Percentiles rank a stretch among this genome's conserved stretches.
phyloP scores from a whole-genome alignment of 139 green algal genomes.

The Coccomyxa sp. region DNA sequence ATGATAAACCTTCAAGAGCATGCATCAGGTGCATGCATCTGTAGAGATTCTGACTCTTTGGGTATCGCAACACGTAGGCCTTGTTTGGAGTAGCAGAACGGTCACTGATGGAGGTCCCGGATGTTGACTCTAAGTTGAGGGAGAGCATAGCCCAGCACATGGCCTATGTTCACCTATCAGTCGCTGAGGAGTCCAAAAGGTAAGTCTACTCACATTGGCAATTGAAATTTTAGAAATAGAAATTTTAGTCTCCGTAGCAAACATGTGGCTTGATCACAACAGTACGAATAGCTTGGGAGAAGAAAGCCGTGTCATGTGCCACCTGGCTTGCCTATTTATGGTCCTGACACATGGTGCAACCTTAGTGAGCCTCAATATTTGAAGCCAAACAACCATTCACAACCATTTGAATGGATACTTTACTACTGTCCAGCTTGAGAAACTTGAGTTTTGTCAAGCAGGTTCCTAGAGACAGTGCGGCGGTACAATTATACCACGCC shows the following conservation, averaged over 20 bases:
- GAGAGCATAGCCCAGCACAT: constrained; percentile 81
- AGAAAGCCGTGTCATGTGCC: no score
- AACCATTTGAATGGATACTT: no score
- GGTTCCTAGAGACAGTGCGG: constrained; percentile 52
- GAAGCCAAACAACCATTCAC: no score
- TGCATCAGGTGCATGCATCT: no score
- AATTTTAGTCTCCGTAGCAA: no score
- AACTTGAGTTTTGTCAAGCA: constrained; percentile 6
- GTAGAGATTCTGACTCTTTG: no score
- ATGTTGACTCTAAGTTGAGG: constrained; percentile 53
- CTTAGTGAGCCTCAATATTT: no score
- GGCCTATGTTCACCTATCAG: constrained; percentile 76
- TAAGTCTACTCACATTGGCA: background rate
- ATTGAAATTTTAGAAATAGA: background rate
- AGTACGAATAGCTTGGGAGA: no score
- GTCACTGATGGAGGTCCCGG: constrained; percentile 74
- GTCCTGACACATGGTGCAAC: background rate
- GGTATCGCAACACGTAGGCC: constrained; percentile 34
- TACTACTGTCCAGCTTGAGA: no score
- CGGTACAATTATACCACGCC: constrained; percentile 89
- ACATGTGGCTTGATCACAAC: no score
- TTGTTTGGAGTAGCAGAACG: constrained; percentile 74
- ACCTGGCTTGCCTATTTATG: background rate
- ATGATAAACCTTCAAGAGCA: background rate
- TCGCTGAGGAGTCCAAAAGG: constrained; percentile 38